Percentiles rank a stretch among this genome's conserved stretches.
Conservation (phyloP, 2,329 filamentous ascomycete genomes). For the Boeremia lycopersici region DNA sequence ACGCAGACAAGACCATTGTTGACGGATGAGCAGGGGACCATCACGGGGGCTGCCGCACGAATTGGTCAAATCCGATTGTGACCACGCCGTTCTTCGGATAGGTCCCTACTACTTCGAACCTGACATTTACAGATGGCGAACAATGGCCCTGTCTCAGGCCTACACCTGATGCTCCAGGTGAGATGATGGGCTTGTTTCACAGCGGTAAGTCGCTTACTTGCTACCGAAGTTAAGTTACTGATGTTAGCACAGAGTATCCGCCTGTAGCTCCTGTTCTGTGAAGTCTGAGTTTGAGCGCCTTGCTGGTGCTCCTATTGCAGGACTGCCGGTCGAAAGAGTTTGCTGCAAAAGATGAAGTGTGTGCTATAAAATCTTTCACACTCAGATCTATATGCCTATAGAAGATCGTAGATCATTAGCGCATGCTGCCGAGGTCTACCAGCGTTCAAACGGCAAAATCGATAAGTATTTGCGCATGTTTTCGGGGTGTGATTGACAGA, state of each 20-base stretch:
- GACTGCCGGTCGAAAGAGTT: background rate
- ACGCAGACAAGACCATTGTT: background rate
- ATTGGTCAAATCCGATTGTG: constrained; percentile 50
- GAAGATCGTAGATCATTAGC: background rate
- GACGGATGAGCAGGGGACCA: background rate
- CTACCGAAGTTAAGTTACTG: background rate
- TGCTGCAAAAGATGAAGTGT: background rate
- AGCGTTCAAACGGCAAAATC: background rate
- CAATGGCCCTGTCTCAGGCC: background rate
- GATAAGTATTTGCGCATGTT: no score
- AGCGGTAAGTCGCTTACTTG: background rate
- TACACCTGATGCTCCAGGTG: background rate
- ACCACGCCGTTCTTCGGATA: background rate
- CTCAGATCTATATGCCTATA: background rate
- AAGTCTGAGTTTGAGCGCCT: background rate
- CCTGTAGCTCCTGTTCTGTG: background rate
- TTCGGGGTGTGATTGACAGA: no score
- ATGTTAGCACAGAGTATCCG: background rate
- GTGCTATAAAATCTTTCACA: background rate
- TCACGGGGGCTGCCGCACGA: background rate
- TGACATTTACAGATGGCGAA: background rate
- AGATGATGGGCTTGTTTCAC: background rate
- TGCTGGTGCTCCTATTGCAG: background rate
- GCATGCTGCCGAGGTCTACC: constrained; percentile 12
- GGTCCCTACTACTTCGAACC: background rate